phyloP scores from a whole-genome alignment of 805 yeast species.

The Pichia kluyveri region DNA sequence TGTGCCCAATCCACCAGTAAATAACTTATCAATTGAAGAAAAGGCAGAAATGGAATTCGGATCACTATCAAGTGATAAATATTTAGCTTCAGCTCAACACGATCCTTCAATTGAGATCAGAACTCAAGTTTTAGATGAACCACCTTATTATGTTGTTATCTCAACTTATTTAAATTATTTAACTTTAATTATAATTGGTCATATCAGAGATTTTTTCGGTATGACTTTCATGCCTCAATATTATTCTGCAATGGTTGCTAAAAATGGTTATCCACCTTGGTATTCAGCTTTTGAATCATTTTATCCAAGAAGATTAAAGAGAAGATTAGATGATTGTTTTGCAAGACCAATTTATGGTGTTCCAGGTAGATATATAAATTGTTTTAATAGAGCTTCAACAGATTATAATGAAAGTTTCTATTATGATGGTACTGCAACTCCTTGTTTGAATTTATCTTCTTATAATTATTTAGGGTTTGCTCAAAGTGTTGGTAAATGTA shows the following conservation, averaged over 20 bases:
- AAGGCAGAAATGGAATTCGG: conserved; percentile 69
- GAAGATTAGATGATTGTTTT: conserved; percentile 88
- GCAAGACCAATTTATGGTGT: conserved; percentile 96
- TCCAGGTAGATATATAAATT: conserved; percentile 84
- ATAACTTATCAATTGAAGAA: conserved; percentile 20
- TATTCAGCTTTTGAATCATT: conserved; percentile 89
- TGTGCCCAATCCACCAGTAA: conserved; percentile 28
- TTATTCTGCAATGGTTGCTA: conserved; percentile 59
- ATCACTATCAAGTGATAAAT: conserved; percentile 50
- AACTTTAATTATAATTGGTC: conserved; percentile 80
- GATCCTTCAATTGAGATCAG: conserved; percentile 50
- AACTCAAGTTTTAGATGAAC: conserved; percentile 67
- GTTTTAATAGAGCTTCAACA: conserved; percentile 68
- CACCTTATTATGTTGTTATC: conserved; percentile 71
- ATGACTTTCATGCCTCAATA: conserved; percentile 58
- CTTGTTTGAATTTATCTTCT: conserved; percentile 78
- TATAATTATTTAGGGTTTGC: conserved; percentile 97
- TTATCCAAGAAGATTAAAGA: conserved; percentile 85
- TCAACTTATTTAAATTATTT: conserved; percentile 82
- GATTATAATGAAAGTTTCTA: conserved; percentile 57
- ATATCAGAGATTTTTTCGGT: conserved; percentile 82
- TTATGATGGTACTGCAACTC: conserved; percentile 66
- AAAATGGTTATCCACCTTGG: conserved; percentile 93
- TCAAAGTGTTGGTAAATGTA: conserved; percentile 87
- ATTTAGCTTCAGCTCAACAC: conserved; percentile 53